Conservation (phyloP, 2,329 filamentous ascomycete genomes). For the Penicillium griseofulvum region DNA sequence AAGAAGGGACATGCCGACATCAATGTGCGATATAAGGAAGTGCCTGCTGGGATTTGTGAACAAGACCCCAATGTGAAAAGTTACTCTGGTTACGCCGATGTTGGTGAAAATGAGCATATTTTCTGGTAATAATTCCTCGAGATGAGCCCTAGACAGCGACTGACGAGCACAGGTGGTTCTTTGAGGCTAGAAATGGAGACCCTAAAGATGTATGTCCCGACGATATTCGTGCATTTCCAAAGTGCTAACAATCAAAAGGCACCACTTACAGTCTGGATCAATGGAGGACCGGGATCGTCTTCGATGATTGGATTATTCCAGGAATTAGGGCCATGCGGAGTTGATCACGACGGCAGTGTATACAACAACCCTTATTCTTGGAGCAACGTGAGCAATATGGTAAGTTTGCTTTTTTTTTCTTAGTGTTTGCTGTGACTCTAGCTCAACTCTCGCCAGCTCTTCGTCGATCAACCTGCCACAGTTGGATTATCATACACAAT, state of each 20-base stretch:
- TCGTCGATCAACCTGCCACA: neutral
- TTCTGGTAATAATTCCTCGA: conserved; percentile 11
- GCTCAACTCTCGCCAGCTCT: neutral
- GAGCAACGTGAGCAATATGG: conserved; percentile 3
- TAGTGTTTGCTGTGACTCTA: neutral
- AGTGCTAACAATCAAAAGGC: neutral
- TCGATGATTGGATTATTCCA: conserved; percentile 1
- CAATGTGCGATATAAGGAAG: conserved; percentile 19
- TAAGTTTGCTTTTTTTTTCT: neutral
- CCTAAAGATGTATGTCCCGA: neutral
- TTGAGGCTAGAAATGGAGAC: neutral
- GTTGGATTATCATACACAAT: neutral
- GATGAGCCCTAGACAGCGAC: neutral
- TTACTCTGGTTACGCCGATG: conserved; percentile 23
- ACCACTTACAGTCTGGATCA: conserved; percentile 1
- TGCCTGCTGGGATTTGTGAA: conserved; percentile 20
- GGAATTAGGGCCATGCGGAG: neutral
- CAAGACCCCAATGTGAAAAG: conserved; percentile 22
- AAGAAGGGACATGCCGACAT: conserved; percentile 8
- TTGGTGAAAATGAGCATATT: conserved; percentile 20
- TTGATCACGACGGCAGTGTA: neutral
- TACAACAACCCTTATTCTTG: conserved; percentile 1
- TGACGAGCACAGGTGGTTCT: neutral
- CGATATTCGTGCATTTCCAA: neutral
- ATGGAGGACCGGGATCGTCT: neutral